Percentiles rank a stretch among this genome's conserved stretches.
Evolutionary conservation across 345 rosid genomes (phyloP).

Genomic region (Cardamine resedifolia): DNA sequence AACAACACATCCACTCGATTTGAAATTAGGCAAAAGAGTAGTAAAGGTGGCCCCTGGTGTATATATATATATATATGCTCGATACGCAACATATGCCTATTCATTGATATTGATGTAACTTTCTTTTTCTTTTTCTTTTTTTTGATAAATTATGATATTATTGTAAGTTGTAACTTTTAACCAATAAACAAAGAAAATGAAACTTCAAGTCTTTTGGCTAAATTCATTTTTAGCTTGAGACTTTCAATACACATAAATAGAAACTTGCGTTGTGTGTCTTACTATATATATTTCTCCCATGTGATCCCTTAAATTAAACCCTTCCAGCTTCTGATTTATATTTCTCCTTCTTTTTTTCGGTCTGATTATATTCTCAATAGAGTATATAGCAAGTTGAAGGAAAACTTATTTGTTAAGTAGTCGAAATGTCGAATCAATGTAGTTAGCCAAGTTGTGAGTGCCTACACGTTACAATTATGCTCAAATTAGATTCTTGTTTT

Average conservation of each 20-base stretch:
- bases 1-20: too few species aligned
- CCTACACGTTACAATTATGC: slow-evolving; percentile 26
- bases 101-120: too few species aligned
- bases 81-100: too few species aligned
- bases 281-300: neutral
- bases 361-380: neutral
- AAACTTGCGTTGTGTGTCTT: slow-evolving; percentile 14
- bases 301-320: slow-evolving; percentile 8
- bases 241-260: slow-evolving; percentile 21
- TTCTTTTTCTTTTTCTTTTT: too few species aligned
- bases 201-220: slow-evolving; percentile 16
- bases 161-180: neutral
- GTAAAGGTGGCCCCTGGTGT: too few species aligned
- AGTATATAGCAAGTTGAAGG: slow-evolving; percentile 22
- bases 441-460: slow-evolving; percentile 18
- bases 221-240: slow-evolving; percentile 6
- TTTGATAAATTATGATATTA: too few species aligned
- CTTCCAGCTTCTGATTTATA: neutral
- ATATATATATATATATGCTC: too few species aligned
- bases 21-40: too few species aligned
- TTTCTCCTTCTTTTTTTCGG: neutral
- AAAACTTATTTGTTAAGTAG: slow-evolving; percentile 8
- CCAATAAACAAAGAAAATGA: slow-evolving; percentile 4
- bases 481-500: slow-evolving; percentile 10
- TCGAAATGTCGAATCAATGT: slow-evolving; percentile 26